These are phyloP conservation scores for Babjeviella inositovora DNA, from an alignment of 805 yeast species.

Conservation along the genomic window DNA sequence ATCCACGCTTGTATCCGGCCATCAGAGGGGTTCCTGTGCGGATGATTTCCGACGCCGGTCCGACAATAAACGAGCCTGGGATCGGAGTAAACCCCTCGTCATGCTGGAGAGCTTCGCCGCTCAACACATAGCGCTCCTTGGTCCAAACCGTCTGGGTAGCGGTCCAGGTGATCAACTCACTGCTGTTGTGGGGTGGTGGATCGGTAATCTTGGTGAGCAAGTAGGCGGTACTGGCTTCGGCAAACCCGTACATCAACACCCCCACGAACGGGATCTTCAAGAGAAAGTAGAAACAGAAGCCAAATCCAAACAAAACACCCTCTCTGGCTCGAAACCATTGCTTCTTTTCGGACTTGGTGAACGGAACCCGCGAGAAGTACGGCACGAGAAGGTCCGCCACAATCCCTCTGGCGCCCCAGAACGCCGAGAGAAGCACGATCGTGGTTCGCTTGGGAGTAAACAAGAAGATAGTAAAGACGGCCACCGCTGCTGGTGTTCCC, in stretches of 20 bases:
- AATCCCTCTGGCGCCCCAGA: slow-evolving; percentile 27
- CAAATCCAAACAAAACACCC: slow-evolving; percentile 40
- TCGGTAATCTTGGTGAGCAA: slow-evolving; percentile 35
- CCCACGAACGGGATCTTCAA: slow-evolving; percentile 27
- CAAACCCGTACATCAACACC: slow-evolving; percentile 30
- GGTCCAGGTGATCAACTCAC: too few relatives aligned
- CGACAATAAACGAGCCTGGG: too few relatives aligned
- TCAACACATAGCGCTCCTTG: too few relatives aligned
- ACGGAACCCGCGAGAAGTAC: slow-evolving; percentile 29
- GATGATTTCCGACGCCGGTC: too few relatives aligned
- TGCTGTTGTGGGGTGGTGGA: too few relatives aligned
- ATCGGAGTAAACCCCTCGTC: too few relatives aligned
- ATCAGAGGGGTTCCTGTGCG: too few relatives aligned
- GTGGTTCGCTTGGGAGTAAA: slow-evolving; percentile 16
- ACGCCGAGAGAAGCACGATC: slow-evolving; percentile 19
- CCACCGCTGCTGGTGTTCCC: slow-evolving; percentile 26
- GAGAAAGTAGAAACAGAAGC: slow-evolving; percentile 25
- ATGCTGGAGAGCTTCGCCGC: too few relatives aligned
- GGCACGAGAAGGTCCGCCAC: slow-evolving; percentile 30
- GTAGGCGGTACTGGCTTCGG: slow-evolving; percentile 36
- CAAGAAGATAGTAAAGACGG: slow-evolving; percentile 15
- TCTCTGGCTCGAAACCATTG: slow-evolving; percentile 36
- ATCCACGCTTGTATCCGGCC: too few relatives aligned
- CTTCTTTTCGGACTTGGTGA: slow-evolving; percentile 19
- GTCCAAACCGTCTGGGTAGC: too few relatives aligned